Percentiles rank a stretch among this genome's conserved stretches.
Conservation (phyloP, 2,329 filamentous ascomycete species). For the Drechslera avenae region DNA sequence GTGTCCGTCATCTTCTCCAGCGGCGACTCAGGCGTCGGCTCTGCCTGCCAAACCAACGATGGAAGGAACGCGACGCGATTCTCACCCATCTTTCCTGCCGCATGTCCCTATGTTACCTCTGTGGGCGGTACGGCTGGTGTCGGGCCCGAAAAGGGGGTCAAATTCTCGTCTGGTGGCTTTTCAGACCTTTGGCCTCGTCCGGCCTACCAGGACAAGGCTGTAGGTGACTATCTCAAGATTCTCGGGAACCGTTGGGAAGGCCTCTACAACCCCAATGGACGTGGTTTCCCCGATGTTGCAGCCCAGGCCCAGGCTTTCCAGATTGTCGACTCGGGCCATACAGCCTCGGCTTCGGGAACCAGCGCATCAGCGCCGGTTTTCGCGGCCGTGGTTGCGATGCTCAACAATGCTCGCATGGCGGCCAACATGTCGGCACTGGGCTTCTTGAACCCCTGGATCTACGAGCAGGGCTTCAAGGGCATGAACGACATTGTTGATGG, state of each 20-base stretch:
- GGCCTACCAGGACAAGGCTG: conserved; percentile 50
- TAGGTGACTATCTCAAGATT: conserved; percentile 47
- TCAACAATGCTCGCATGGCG: conserved; percentile 48
- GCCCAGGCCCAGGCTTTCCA: conserved; percentile 46
- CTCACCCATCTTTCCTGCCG: conserved; percentile 53
- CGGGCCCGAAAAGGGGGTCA: conserved; percentile 47
- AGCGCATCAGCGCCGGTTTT: conserved; percentile 49
- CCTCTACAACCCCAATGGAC: conserved; percentile 51
- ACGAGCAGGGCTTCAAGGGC: conserved; percentile 50
- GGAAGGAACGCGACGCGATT: conserved; percentile 52
- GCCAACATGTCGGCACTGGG: conserved; percentile 44
- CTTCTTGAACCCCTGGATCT: conserved; percentile 51
- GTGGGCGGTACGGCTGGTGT: conserved; percentile 52
- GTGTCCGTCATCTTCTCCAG: conserved; percentile 49
- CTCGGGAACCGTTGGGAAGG: conserved; percentile 49
- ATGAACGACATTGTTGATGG: conserved; percentile 58
- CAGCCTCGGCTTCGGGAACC: conserved; percentile 45
- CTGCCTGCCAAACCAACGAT: conserved; percentile 54
- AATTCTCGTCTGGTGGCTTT: conserved; percentile 54
- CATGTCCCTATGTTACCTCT: conserved; percentile 56
- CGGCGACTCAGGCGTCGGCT: conserved; percentile 50
- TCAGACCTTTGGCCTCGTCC: conserved; percentile 52
- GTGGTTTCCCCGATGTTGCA: conserved; percentile 54
- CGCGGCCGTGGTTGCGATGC: conserved; percentile 44
- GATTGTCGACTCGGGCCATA: conserved; percentile 42